Conservation (phyloP, 176 grass and related monocot genomes). For the Aegilops bicornis region DNA sequence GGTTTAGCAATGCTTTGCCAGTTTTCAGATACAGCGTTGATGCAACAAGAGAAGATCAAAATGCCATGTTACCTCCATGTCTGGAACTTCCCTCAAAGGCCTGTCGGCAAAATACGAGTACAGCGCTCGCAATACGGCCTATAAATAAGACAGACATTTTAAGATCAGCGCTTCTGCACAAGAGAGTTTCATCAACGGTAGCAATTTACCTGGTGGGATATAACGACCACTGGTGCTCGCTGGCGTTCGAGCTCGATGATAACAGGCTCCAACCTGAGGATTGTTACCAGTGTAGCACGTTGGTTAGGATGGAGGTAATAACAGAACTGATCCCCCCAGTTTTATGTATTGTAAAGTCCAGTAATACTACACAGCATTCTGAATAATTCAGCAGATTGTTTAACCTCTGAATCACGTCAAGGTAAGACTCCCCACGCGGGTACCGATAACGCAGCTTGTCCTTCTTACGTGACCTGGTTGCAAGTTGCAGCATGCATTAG, state of each 20-base stretch:
- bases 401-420: conserved; percentile 98
- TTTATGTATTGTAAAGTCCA: neutral
- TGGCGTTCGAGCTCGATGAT: conserved; percentile 98
- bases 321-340: neutral
- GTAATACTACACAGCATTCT: neutral
- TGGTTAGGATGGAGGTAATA: conserved; percentile 1
- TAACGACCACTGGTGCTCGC: conserved; percentile 90
- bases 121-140: conserved; percentile 88
- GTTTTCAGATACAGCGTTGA: neutral
- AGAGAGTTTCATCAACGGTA: neutral
- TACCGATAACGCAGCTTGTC: conserved; percentile 99
- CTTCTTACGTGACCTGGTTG: conserved; percentile 82
- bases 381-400: conserved; percentile 16
- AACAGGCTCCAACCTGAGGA: conserved; percentile 83
- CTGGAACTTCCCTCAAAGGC: conserved; percentile 87
- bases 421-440: conserved; percentile 94
- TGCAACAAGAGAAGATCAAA: neutral
- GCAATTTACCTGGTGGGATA: conserved; percentile 92
- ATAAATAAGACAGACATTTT: conserved; percentile 18
- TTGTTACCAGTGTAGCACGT: neutral
- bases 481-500: conserved; percentile 25
- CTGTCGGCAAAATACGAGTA: conserved; percentile 96
- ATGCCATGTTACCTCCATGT: conserved; percentile 59
- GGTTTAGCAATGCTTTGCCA: neutral
- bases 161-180: neutral